Percentiles rank a stretch among this genome's conserved stretches.
phyloP scores from a whole-genome alignment of 2,329 filamentous ascomycete species.

The Phialemoniopsis sp. region DNA sequence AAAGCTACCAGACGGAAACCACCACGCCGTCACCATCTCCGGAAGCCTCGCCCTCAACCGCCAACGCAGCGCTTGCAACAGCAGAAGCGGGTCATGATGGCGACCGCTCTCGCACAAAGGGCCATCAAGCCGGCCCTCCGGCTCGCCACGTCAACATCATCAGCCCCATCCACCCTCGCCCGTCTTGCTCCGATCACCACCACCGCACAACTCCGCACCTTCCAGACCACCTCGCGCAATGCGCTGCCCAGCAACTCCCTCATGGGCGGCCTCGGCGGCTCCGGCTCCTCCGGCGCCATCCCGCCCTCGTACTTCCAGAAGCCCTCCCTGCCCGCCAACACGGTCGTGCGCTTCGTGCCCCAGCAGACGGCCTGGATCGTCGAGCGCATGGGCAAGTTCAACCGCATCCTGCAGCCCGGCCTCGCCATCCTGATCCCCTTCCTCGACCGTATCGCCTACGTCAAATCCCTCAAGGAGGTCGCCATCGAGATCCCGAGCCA shows the following conservation, averaged over 20 bases:
- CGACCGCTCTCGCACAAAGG: conserved; percentile 17
- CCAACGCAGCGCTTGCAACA: not conserved
- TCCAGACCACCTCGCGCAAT: conserved; percentile 15
- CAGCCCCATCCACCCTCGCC: not conserved
- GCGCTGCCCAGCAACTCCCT: conserved; percentile 12
- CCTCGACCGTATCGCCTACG: conserved; percentile 93
- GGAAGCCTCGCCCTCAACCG: not conserved
- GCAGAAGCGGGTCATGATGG: conserved; percentile 11
- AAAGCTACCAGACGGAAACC: no score
- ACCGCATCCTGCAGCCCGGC: conserved; percentile 87
- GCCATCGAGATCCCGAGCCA: conserved; percentile 97
- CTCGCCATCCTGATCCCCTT: conserved; percentile 86
- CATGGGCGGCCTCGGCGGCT: conserved; percentile 21
- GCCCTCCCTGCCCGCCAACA: conserved; percentile 79
- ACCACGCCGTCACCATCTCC: not conserved
- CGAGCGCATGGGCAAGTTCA: conserved; percentile 98
- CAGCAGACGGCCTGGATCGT: conserved; percentile 99
- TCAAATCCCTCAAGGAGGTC: conserved; percentile 93
- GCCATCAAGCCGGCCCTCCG: conserved; percentile 14
- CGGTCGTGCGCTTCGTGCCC: conserved; percentile 93
- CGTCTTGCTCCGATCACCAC: not conserved
- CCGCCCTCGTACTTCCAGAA: conserved; percentile 79
- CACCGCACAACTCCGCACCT: conserved; percentile 7
- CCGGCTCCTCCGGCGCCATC: conserved; percentile 26
- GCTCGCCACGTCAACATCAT: conserved; percentile 6